A percentile compares a stretch with the other conserved stretches of the same genome.
These are phyloP conservation scores for Candida loeiensis DNA, from an alignment of 805 yeast genomes.

Conservation along the genomic window DNA sequence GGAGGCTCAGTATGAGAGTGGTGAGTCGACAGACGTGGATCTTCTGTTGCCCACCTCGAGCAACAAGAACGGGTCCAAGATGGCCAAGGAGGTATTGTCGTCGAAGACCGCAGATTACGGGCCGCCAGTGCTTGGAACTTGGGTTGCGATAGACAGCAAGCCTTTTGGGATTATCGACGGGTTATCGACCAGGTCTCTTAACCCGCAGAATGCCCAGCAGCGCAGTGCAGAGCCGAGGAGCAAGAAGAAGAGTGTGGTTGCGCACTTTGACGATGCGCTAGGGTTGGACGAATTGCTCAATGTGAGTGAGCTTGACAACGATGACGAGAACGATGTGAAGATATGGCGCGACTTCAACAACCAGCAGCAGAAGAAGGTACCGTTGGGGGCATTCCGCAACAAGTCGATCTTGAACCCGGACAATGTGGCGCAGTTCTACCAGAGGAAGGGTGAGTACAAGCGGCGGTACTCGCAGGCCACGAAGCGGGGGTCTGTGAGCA, in stretches of 20 bases:
- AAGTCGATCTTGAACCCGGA: conserved; percentile 42
- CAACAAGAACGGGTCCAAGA: conserved; percentile 64
- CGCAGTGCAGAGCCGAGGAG: conserved; percentile 16
- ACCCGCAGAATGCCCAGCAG: conserved; percentile 4
- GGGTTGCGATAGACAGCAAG: conserved; percentile 74
- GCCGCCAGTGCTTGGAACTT: conserved; percentile 90
- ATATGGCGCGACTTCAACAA: conserved; percentile 46
- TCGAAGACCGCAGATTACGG: conserved; percentile 79
- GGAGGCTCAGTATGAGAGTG: conserved; percentile 49
- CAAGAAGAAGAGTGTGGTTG: conserved; percentile 9
- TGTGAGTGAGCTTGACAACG: conserved; percentile 81
- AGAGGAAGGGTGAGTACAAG: conserved; percentile 25
- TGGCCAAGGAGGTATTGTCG: conserved; percentile 91
- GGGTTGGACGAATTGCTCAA: conserved; percentile 79
- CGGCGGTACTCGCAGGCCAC: conserved; percentile 20
- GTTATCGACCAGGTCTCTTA: conserved; percentile 75
- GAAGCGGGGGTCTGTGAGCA: conserved; percentile 10
- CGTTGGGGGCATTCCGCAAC: conserved; percentile 87
- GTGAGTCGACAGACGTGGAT: conserved; percentile 94
- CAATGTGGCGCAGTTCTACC: conserved; percentile 21
- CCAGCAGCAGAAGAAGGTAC: conserved; percentile 49
- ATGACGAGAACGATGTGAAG: conserved; percentile 53
- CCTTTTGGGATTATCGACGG: conserved; percentile 97
- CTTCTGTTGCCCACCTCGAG: conserved; percentile 60
- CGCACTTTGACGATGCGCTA: conserved; percentile 32